These are phyloP conservation scores for Grammothele lineata DNA, from an alignment of 768 basidiomycete species.

Conservation along the genomic window DNA sequence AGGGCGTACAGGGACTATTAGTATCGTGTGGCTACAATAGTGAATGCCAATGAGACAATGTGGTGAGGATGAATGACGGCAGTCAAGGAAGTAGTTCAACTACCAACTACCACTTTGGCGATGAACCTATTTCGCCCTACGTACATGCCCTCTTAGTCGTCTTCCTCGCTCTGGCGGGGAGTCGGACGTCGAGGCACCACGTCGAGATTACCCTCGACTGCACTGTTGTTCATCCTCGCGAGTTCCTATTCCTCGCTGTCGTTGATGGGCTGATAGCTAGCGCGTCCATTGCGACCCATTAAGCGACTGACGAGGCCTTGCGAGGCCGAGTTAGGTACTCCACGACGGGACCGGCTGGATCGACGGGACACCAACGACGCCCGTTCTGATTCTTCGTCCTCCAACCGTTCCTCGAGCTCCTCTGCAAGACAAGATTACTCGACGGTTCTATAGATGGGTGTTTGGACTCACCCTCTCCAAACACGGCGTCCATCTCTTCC, in stretches of 20 bases:
- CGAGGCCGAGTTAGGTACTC: conserved; percentile 21
- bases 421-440: conserved; percentile 20
- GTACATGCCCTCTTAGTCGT: conserved; percentile 2
- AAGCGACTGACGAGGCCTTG: conserved; percentile 50
- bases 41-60: conserved; percentile 1
- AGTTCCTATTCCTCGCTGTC: conserved; percentile 53
- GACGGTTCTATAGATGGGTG: not conserved
- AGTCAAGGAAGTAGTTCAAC: conserved; percentile 14
- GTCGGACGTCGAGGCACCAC: conserved; percentile 10
- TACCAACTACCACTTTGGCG: conserved; percentile 15
- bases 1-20: conserved; percentile 8
- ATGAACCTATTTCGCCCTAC: conserved; percentile 14
- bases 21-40: conserved; percentile 4
- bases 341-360: conserved; percentile 22
- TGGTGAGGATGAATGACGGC: conserved; percentile 17
- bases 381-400: conserved; percentile 58
- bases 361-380: conserved; percentile 49
- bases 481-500: conserved; percentile 89
- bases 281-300: conserved; percentile 37
- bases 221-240: conserved; percentile 44
- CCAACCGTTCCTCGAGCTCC: conserved; percentile 54
- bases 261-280: conserved; percentile 44
- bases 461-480: conserved; percentile 68
- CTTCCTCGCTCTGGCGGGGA: not conserved
- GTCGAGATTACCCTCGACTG: conserved; percentile 26